Evolutionary conservation across 2,329 filamentous ascomycete species (phyloP).

Genomic region (Trichophyton schoenleinii): DNA sequence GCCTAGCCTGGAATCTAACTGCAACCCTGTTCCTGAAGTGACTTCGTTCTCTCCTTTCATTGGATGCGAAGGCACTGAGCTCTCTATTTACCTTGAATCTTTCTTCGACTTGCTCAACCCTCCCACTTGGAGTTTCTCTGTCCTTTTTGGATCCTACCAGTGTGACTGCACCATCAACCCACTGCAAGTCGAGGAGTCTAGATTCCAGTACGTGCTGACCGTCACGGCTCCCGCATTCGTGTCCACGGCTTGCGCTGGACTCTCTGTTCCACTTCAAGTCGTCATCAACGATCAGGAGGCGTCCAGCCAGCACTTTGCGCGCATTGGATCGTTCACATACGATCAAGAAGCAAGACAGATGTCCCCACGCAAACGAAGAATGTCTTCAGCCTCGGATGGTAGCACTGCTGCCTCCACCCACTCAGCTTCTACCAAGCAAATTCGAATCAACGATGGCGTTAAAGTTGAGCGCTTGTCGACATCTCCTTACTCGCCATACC

Average conservation of each 20-base stretch:
- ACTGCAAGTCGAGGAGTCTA: conserved; percentile 43
- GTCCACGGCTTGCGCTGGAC: conserved; percentile 43
- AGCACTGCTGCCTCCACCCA: conserved; percentile 36
- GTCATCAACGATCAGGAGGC: conserved; percentile 47
- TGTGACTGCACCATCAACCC: conserved; percentile 56
- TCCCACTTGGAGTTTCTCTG: conserved; percentile 41
- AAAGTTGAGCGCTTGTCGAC: conserved; percentile 37
- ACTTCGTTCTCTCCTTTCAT: conserved; percentile 56
- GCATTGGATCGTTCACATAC: conserved; percentile 53
- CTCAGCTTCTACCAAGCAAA: conserved; percentile 35
- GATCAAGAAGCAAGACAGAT: conserved; percentile 35
- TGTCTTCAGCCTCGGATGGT: conserved; percentile 40
- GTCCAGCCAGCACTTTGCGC: conserved; percentile 37
- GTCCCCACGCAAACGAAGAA: conserved; percentile 43
- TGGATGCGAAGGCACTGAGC: conserved; percentile 56
- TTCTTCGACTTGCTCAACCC: conserved; percentile 59
- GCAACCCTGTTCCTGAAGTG: conserved; percentile 50
- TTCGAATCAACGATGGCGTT: conserved; percentile 38
- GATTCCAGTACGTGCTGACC: conserved; percentile 58
- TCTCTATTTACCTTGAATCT: conserved; percentile 62
- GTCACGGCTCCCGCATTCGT: conserved; percentile 57
- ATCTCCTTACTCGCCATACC: conserved; percentile 38
- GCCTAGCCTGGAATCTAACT: conserved; percentile 52
- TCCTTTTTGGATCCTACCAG: conserved; percentile 69
- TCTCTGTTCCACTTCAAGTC: conserved; percentile 47